These are phyloP conservation scores for Boeremia exigua DNA, from an alignment of 2,329 filamentous ascomycete genomes.

Conservation along the genomic window DNA sequence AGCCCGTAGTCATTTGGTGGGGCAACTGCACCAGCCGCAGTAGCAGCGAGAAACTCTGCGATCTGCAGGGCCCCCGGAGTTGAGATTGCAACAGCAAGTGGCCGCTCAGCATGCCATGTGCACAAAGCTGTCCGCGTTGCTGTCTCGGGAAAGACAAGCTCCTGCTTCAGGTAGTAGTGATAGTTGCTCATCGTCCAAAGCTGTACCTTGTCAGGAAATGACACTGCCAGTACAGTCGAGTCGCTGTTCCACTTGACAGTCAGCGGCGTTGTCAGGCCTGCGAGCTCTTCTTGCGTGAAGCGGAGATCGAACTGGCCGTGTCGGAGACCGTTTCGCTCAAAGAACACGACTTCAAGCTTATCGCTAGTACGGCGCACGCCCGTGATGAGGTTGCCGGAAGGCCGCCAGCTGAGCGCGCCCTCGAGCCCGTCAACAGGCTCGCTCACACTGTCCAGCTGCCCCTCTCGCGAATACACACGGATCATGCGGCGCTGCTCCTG, in stretches of 20 bases:
- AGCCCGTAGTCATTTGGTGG: slow-evolving; percentile 79
- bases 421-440: slow-evolving; percentile 95
- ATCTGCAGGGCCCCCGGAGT: slow-evolving; percentile 58
- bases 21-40: slow-evolving; percentile 70
- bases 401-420: slow-evolving; percentile 85
- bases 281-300: slow-evolving; percentile 64
- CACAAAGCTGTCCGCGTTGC: slow-evolving; percentile 22
- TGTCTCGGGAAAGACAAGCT: slow-evolving; percentile 59
- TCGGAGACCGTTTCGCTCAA: slow-evolving; percentile 95
- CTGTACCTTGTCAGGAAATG: slow-evolving; percentile 76
- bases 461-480: slow-evolving; percentile 89
- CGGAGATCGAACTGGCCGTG: slow-evolving; percentile 92
- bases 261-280: slow-evolving; percentile 64
- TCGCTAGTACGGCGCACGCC: slow-evolving; percentile 75
- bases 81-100: slow-evolving; percentile 69
- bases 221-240: slow-evolving; percentile 87
- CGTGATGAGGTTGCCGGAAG: slow-evolving; percentile 89
- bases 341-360: slow-evolving; percentile 85
- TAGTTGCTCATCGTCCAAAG: slow-evolving; percentile 98
- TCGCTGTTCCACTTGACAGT: slow-evolving; percentile 86
- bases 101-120: slow-evolving; percentile 84
- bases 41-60: slow-evolving; percentile 69
- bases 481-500: slow-evolving; percentile 75
- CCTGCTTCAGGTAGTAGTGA: slow-evolving; percentile 97
- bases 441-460: slow-evolving; percentile 87